Evolutionary conservation across 306 rosid species (phyloP).

Genomic region (Dicorynia guianensis): DNA sequence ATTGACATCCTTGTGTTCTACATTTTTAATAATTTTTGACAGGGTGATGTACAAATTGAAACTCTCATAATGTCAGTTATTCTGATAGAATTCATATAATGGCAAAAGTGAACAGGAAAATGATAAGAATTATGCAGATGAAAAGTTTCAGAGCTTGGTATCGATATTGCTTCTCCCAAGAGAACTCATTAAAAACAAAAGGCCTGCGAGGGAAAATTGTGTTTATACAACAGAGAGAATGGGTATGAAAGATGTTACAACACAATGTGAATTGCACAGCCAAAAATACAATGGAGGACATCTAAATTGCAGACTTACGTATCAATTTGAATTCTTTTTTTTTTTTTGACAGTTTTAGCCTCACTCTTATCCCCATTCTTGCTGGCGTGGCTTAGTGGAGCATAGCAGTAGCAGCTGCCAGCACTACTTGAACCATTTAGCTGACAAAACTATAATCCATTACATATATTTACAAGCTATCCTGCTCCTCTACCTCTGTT

Average conservation of each 20-base stretch:
- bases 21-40: neutral
- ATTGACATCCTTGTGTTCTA: neutral
- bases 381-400: conserved; percentile 41
- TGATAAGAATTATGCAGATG: neutral
- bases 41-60: neutral
- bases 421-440: conserved; percentile 46
- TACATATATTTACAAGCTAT: conserved; percentile 69
- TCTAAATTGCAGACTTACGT: conserved; percentile 52
- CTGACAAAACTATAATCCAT: conserved; percentile 49
- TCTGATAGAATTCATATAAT: neutral
- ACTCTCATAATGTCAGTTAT: neutral
- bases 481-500: conserved; percentile 54
- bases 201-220: conserved; percentile 47
- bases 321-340: too few relatives aligned
- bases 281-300: conserved; percentile 45
- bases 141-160: conserved; percentile 4
- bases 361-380: conserved; percentile 49
- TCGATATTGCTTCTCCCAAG: conserved; percentile 5
- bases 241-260: conserved; percentile 43
- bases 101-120: neutral
- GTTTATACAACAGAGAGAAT: conserved; percentile 48
- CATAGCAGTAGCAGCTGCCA: conserved; percentile 45
- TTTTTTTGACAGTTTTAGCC: conserved; percentile 63
- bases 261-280: conserved; percentile 47
- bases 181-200: conserved; percentile 31